A percentile compares a stretch with the other conserved stretches of the same genome.
phyloP scores from a whole-genome alignment of 2,329 filamentous ascomycete genomes.

The Arthrobotrys conoides region DNA sequence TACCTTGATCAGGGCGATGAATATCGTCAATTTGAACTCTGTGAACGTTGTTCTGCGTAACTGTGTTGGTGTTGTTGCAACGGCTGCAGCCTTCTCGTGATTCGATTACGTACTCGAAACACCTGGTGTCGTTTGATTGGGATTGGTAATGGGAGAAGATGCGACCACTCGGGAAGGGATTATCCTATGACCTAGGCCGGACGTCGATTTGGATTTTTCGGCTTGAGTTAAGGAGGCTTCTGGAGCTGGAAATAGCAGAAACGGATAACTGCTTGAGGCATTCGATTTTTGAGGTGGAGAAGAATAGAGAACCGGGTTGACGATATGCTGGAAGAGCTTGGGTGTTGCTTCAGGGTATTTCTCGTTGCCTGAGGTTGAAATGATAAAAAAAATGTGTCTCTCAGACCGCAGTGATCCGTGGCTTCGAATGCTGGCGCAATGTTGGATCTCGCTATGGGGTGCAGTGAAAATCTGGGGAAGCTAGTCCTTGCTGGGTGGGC shows the following conservation, averaged over 20 bases:
- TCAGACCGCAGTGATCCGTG: background rate
- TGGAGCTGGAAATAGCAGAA: constrained; percentile 38
- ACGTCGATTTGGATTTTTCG: constrained; percentile 3
- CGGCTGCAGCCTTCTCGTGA: constrained; percentile 15
- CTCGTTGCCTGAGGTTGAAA: background rate
- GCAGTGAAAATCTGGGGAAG: constrained; percentile 60
- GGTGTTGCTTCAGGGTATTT: background rate
- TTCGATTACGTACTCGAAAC: constrained; percentile 56
- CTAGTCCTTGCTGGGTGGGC: constrained; percentile 41
- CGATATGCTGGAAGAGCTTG: background rate
- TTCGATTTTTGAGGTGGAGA: constrained; percentile 26
- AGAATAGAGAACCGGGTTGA: background rate
- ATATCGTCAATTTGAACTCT: background rate
- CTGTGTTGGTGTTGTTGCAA: constrained; percentile 57
- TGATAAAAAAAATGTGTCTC: background rate
- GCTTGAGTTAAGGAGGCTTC: constrained; percentile 45
- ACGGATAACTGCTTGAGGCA: constrained; percentile 32
- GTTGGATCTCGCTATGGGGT: constrained; percentile 44
- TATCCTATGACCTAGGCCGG: background rate
- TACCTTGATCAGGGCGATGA: background rate
- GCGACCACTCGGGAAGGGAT: constrained; percentile 15
- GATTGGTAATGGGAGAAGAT: constrained; percentile 16
- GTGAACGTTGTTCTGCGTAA: background rate
- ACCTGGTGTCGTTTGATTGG: background rate
- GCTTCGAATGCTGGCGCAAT: background rate